Percentiles rank a stretch among this genome's conserved stretches.
Conservation (phyloP, 495 filamentous ascomycete species). For the Neurospora sublineolata region DNA sequence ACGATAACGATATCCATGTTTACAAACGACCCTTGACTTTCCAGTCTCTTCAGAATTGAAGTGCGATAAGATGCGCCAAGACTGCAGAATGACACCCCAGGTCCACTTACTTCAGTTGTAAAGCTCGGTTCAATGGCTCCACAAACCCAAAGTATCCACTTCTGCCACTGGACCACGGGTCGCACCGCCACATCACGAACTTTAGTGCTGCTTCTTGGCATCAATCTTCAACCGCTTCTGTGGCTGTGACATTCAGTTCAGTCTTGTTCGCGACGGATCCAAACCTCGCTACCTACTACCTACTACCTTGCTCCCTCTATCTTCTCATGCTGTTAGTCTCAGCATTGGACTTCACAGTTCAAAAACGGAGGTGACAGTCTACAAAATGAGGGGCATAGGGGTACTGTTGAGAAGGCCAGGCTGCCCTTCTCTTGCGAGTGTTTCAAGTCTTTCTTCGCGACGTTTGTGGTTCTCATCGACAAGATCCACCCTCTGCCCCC, state of each 20-base stretch:
- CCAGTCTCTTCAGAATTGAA: neutral
- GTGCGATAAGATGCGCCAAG: neutral
- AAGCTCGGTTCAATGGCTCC: neutral
- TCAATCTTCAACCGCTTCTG: neutral
- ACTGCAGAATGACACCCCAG: neutral
- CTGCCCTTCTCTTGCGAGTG: neutral
- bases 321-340: neutral
- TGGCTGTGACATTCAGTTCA: neutral
- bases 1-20: neutral
- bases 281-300: neutral
- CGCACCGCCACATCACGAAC: neutral
- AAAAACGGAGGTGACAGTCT: neutral
- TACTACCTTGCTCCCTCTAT: neutral
- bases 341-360: neutral
- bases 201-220: neutral
- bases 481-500: neutral
- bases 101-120: too few species aligned
- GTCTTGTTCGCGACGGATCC: neutral
- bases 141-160: neutral
- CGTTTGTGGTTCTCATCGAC: neutral
- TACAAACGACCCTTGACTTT: neutral
- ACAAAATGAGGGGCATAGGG: neutral
- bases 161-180: neutral
- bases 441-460: neutral
- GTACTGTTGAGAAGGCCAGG: neutral